Conservation (phyloP, 345 rosid species). For the rapeseed (Brassica napus) region Da-Ae NC_063443.1:11299501-11300000, state of each 20-base stretch:
- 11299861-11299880: background rate
- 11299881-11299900: background rate
- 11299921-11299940: background rate
- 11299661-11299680: background rate
- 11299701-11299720: slow-evolving; percentile 6
- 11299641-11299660: background rate
- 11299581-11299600: slow-evolving; percentile 1
- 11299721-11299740: background rate
- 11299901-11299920: background rate
- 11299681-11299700: background rate
- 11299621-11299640: background rate
- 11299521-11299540: background rate
- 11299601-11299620: background rate
- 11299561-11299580: background rate
- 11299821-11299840: background rate
- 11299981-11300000: background rate
- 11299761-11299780: background rate
- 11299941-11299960: background rate
- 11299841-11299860: slow-evolving; percentile 1
- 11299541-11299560: background rate
- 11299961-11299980: background rate
- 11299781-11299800: background rate
- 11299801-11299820: slow-evolving; percentile 1
- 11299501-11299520: background rate
- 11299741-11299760: background rate